phyloP scores from a whole-genome alignment of 1,139 yeast genomes.

The Sugiyamaella novakii region DNA sequence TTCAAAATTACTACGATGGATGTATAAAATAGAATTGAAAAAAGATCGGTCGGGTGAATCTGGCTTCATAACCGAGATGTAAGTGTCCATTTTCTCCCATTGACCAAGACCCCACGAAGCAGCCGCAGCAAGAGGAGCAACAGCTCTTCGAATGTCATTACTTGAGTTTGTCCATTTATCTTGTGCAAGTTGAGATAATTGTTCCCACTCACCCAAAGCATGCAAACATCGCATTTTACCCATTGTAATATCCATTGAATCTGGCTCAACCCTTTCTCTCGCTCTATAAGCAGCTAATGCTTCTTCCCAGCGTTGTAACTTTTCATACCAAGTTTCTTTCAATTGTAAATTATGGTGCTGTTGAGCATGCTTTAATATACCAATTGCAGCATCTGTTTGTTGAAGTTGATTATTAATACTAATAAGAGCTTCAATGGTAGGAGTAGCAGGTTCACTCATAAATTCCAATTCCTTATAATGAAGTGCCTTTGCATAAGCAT shows the following conservation, averaged over 20 bases:
- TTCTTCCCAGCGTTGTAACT: constrained; percentile 96
- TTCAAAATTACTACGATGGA: constrained; percentile 83
- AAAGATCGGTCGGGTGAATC: constrained; percentile 95
- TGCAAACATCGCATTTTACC: constrained; percentile 98
- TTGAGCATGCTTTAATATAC: constrained; percentile 93
- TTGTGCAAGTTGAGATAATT: constrained; percentile 79
- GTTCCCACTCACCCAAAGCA: constrained; percentile 98
- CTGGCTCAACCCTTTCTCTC: constrained; percentile 47
- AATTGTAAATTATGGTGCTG: constrained; percentile 88
- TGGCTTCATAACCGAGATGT: constrained; percentile 82
- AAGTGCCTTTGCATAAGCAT: constrained; percentile 95
- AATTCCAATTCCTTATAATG: constrained; percentile 96
- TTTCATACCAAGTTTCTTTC: constrained; percentile 97
- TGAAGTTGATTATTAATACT: constrained; percentile 92
- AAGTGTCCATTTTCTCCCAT: constrained; percentile 95
- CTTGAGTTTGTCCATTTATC: constrained; percentile 80
- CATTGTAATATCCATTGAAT: constrained; percentile 74
- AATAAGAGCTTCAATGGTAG: constrained; percentile 89
- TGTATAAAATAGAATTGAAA: constrained; percentile 82
- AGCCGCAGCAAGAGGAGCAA: constrained; percentile 97
- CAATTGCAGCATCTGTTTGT: constrained; percentile 97
- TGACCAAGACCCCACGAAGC: constrained; percentile 99
- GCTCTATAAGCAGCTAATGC: constrained; percentile 87
- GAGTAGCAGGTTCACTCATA: constrained; percentile 88
- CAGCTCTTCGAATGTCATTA: constrained; percentile 74